Evolutionary conservation across 345 rosid genomes (phyloP), one percentile per base, ranked within the genome.

Genomic region (Mercurialis annua): DNA sequence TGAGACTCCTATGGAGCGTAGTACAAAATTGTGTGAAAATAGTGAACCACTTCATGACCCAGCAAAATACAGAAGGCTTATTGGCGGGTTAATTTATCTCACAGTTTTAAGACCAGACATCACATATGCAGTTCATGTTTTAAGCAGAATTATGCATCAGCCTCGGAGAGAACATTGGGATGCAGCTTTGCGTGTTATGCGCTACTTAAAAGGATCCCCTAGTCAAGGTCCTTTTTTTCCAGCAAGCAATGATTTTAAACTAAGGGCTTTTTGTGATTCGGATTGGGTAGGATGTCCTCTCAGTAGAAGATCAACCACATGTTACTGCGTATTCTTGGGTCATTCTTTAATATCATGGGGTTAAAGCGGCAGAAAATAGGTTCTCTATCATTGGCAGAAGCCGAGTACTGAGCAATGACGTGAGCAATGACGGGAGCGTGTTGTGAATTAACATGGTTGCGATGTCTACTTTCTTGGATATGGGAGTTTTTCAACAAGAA

Each of bases 101-200:
- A 48, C 57, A 12, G 5, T 64, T 20, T 64, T 27, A 48, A 67
- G 71, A 12, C 71, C 36, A 16, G 20, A 67, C 42, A 67, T 67
- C 4, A 67, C 51, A 14, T 67, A 55, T 56, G 52, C n/a, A n/a
- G n/a, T n/a, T n/a, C n/a, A n/a, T n/a, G n/a, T n/a, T n/a, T n/a
- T n/a, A n/a, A n/a, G n/a, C 5, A 48, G 52, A 7, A 48, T 5
- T 7, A 7, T 64, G 43, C 57, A 48, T 16, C 57, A 27, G 8
- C 68, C 44, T 1, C 26, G 29, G 15, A 64, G 49, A 1, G 16
- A 0, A 23, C 57, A 48, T 49, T 11, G 26, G 57, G 56, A 46
- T 2, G 43, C 18, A 48, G 11, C 68, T 8, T 5, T 15, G 0
- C 16, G 30, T 11, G 44, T 48, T 48, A 6, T 48, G 52, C 52